Percentiles rank a stretch among this genome's conserved stretches.
phyloP scores from a whole-genome alignment of 495 filamentous ascomycete genomes.

The Hyaloscypha bicolor region DNA sequence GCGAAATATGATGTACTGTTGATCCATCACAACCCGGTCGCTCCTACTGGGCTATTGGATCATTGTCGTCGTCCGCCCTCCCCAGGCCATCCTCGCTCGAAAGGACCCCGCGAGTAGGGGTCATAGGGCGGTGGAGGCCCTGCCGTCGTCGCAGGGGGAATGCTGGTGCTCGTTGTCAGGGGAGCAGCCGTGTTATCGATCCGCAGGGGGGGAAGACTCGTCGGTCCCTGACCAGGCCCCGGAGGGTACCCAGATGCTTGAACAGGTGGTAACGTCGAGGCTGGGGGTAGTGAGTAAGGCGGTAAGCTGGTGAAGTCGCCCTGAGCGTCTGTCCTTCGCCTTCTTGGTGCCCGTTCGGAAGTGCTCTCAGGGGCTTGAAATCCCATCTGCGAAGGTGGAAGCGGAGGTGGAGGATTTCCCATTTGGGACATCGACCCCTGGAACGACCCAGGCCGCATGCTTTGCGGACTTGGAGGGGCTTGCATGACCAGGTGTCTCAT shows the following conservation, averaged over 20 bases:
- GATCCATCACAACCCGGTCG: neutral
- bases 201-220: slow-evolving; percentile 30
- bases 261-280: slow-evolving; percentile 31
- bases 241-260: slow-evolving; percentile 18
- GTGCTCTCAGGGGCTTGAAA: slow-evolving; percentile 9
- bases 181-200: slow-evolving; percentile 22
- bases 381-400: slow-evolving; percentile 11
- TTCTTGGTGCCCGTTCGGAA: slow-evolving; percentile 28
- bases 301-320: slow-evolving; percentile 31
- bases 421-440: slow-evolving; percentile 14
- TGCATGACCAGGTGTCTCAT: slow-evolving; percentile 50
- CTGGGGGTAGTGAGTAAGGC: slow-evolving; percentile 24
- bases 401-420: slow-evolving; percentile 17
- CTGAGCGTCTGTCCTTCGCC: slow-evolving; percentile 28
- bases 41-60: neutral
- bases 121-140: slow-evolving; percentile 22
- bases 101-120: slow-evolving; percentile 27
- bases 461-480: slow-evolving; percentile 48
- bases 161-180: neutral
- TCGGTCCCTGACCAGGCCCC: slow-evolving; percentile 1
- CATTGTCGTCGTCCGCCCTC: slow-evolving; percentile 22
- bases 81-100: slow-evolving; percentile 29
- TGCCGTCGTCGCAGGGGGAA: slow-evolving; percentile 20
- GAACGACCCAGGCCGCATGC: slow-evolving; percentile 19
- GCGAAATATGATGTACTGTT: slow-evolving; percentile 1